Evolutionary conservation across 177 flowering plant species (phyloP).

Genomic region (Vitis hybrid): DNA sequence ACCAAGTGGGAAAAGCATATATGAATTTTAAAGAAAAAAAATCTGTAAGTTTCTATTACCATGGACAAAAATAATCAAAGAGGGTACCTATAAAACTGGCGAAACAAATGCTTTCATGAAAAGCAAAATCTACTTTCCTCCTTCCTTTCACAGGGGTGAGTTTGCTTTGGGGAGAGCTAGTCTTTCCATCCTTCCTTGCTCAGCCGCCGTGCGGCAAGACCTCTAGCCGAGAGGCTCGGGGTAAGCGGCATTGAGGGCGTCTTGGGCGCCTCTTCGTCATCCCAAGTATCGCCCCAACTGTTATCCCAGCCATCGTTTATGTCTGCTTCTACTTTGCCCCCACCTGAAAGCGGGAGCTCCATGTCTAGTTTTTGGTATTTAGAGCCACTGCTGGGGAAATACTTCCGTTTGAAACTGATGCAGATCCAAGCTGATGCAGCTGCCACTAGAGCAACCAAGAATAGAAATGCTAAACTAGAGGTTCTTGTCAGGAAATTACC

Average conservation of each 20-base stretch:
- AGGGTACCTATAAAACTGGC: too few species aligned
- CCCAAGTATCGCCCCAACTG: constrained; percentile 77
- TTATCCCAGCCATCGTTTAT: constrained; percentile 65
- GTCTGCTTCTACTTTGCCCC: constrained; percentile 24
- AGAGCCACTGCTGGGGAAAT: constrained; percentile 11
- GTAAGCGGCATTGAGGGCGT: constrained; percentile 61
- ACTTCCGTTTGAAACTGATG: constrained; percentile 26
- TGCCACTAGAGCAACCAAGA: constrained; percentile 31
- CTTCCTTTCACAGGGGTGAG: neutral
- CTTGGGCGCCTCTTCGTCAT: constrained; percentile 71
- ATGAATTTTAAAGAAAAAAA: too few species aligned
- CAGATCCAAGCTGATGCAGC: constrained; percentile 33
- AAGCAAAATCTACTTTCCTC: neutral
- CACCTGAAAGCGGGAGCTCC: constrained; percentile 53
- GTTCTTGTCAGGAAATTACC: constrained; percentile 15
- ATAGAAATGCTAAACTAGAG: constrained; percentile 21
- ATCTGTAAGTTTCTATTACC: too few species aligned
- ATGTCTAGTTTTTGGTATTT: constrained; percentile 64
- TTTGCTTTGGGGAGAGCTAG: constrained; percentile 19
- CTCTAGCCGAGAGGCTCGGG: constrained; percentile 59
- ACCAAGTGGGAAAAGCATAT: too few species aligned
- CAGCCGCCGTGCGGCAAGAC: constrained; percentile 57
- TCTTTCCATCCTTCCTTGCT: constrained; percentile 75
- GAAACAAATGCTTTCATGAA: too few species aligned
- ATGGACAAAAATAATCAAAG: too few species aligned